Base-by-base conservation (phyloP, 2,329 filamentous ascomycete species). In the Nemania serpens region DNA sequence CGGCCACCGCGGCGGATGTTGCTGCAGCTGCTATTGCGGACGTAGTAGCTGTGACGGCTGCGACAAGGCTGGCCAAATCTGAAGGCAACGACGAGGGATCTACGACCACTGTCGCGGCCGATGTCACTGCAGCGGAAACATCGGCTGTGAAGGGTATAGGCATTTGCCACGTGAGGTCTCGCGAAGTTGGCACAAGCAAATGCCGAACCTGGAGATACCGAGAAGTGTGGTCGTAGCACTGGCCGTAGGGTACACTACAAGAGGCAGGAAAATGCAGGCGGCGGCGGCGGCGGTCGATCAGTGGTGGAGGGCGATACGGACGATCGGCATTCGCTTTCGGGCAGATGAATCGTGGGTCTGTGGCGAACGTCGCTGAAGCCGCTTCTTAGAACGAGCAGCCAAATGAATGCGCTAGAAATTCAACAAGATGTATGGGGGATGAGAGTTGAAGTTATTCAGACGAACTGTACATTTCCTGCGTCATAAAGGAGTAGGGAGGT, bases 141-240 rank as follows among this genome's bases (percentile, higher is more conserved):
- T 65, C 58, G 48, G 67, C 36, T 6, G 65, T 65, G 34, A 69
- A 70, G 55, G 68, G 59, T 59, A 70, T 54, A 63, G 68, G 67
- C 69, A 72, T 72, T 57, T 60, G 60, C 58, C 25, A 22, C 48
- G 34, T 34, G n/a, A 41, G 33, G 20, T 63, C 42, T 58, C 47
- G 54, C 18, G 59, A 60, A 56, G 39, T 56, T 55, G 48, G 37
- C 17, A 54, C 9, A 15, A 37, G 42, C 33, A 37, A n/a, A 45
- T 58, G 20, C 34, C 36, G 25, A 42, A 29, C 13, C 29, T 55
- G 49, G 20, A 39, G 45, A 55, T 48, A 37, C 52, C 54, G 45
- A n/a, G 43, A 63, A n/a, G 37, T 36, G 7, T 29, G 25, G 20
- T 25, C 18, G 29, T 29, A 29, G 20, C 6, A 12, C 34, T 36